A percentile compares a stretch with the other conserved stretches of the same genome.
Conservation (phyloP, 352 stramenopile genomes). For the Phytophthora colocasiae region DNA sequence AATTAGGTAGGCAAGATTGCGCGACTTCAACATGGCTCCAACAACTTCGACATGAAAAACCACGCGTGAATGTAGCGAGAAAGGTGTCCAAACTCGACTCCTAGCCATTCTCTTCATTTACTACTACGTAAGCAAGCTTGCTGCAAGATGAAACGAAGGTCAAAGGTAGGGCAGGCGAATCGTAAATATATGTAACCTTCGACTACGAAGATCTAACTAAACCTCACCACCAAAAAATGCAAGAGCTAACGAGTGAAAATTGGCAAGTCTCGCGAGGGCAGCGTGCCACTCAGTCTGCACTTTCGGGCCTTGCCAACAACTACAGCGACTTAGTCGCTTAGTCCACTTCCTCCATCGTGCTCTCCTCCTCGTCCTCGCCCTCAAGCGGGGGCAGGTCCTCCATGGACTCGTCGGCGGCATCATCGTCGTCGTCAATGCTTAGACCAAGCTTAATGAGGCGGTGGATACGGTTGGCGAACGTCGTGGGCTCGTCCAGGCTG, state of each 20-base stretch:
- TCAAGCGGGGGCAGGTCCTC: conserved; percentile 98
- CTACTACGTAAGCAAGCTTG: not conserved
- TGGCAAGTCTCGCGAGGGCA: not conserved
- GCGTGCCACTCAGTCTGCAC: conserved; percentile 8
- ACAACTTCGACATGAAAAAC: too few species aligned
- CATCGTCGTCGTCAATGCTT: conserved; percentile 98
- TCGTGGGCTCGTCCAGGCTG: conserved; percentile 98
- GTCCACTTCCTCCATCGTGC: conserved; percentile 99
- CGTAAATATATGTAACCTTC: conserved; percentile 78
- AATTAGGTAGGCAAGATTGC: too few species aligned
- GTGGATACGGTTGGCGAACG: conserved; percentile 99
- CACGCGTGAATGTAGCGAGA: too few species aligned
- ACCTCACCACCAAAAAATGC: conserved; percentile 53
- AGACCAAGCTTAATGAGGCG: conserved; percentile 99
- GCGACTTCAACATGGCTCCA: too few species aligned
- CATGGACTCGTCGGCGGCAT: conserved; percentile 94
- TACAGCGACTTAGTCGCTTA: conserved; percentile 68
- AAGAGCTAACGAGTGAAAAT: conserved; percentile 35
- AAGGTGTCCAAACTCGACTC: too few species aligned
- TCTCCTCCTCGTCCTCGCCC: conserved; percentile 96
- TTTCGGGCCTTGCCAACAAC: conserved; percentile 10
- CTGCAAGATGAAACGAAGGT: not conserved
- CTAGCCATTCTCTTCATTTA: too few species aligned
- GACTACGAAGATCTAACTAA: conserved; percentile 54
- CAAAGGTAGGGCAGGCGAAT: conserved; percentile 35